phyloP scores from a whole-genome alignment of 176 grass and related monocot species.

The Oryza glaberrima region DNA sequence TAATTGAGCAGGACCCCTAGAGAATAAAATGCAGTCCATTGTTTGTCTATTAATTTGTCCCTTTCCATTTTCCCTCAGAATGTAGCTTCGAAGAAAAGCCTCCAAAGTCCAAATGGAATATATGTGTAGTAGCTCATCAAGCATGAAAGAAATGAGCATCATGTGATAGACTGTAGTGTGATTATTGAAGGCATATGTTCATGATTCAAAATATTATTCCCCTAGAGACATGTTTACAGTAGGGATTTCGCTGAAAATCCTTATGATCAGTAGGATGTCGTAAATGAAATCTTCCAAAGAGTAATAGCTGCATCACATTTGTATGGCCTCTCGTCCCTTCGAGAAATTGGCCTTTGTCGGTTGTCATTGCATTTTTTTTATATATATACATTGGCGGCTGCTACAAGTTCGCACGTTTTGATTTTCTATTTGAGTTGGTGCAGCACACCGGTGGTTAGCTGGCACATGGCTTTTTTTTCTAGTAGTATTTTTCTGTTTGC shows the following conservation, averaged over 20 bases:
- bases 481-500: conserved; percentile 12
- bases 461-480: background rate
- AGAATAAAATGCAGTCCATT: background rate
- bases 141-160: background rate
- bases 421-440: conserved; percentile 39
- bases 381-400: background rate
- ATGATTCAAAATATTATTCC: background rate
- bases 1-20: background rate
- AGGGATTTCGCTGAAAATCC: no score
- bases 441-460: background rate
- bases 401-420: conserved; percentile 41
- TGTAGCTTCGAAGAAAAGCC: background rate
- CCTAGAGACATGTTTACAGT: background rate
- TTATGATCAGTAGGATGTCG: no score
- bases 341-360: background rate
- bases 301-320: background rate
- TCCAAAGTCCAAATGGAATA: background rate
- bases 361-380: background rate
- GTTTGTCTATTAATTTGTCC: background rate
- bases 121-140: background rate
- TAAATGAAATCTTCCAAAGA: no score
- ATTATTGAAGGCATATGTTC: background rate
- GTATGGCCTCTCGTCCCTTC: background rate
- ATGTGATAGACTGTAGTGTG: background rate
- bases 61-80: background rate